Base-by-base conservation (phyloP, 768 basidiomycete genomes). In the Epithele typhae region DNA sequence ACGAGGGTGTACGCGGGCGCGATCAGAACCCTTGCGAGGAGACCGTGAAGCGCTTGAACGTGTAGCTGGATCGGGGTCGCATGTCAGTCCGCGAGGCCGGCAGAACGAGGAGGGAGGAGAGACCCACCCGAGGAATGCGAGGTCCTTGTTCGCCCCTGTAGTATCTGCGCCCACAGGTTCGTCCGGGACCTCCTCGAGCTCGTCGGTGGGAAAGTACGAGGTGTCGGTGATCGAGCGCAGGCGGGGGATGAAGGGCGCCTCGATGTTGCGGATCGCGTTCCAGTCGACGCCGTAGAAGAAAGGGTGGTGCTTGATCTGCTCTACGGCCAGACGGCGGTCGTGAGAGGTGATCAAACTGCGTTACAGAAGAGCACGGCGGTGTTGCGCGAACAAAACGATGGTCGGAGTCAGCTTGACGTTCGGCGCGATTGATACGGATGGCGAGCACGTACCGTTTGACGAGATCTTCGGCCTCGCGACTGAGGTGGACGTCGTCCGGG, bases 281-380 rank as follows among this genome's bases (percentile, higher is more conserved):
- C 95, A 99, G 61, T 95, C 92, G 27, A 98, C 96, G 24, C 95
- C 96, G 59, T 87, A 87, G 67, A 94, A 95, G 74, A 97, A 97
- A 0, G 88, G 79, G 61, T 97, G 95, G 9, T 70, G 75, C 69
- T 91, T 96, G 62, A 96, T 88, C 62, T 94, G 87, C 21, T 94
- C 93, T 34, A 89, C 79, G 42, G 62, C 77, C 57, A 93, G 60
- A 43, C 95, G 79, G 49, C 76, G 75, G 57, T 97, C 92, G 10
- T 83, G 79, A 25, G 84, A 87, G 8, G 84, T 92, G 54, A 99
- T 84, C 46, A 99, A 74, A 41, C 88, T 91, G 43, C 6, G 25
- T 30, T n/a, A n/a, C n/a, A n/a, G n/a, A n/a, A n/a, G n/a, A n/a
- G n/a, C n/a, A n/a, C n/a, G n/a, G n/a, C n/a, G n/a, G n/a, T n/a